phyloP scores from a whole-genome alignment of 495 filamentous ascomycete species.

The Penicillium parvum region DNA sequence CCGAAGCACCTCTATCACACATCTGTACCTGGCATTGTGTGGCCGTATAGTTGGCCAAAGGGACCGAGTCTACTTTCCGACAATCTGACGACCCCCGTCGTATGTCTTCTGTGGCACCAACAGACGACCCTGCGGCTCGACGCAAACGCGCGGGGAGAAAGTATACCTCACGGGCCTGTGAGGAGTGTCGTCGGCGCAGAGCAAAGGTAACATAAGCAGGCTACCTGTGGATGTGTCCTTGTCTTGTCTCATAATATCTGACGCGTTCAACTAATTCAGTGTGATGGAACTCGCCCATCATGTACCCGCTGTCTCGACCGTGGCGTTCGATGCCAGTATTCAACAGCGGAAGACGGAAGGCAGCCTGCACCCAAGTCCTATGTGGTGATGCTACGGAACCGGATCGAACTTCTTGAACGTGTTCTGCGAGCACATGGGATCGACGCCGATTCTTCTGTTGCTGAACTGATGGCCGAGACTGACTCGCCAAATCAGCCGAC shows the following conservation, averaged over 20 bases:
- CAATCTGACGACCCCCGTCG: no score
- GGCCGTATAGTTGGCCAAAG: not conserved
- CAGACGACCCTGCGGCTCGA: constrained; percentile 9
- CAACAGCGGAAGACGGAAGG: constrained; percentile 23
- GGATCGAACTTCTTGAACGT: constrained; percentile 24
- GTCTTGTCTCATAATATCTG: no score
- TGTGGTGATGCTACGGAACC: constrained; percentile 24
- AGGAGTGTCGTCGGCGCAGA: constrained; percentile 28
- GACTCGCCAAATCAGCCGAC: constrained; percentile 1
- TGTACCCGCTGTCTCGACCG: constrained; percentile 27
- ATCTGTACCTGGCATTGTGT: not conserved
- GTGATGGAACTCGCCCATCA: constrained; percentile 23
- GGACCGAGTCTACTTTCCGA: no score
- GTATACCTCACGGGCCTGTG: constrained; percentile 27
- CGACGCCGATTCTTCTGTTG: constrained; percentile 21
- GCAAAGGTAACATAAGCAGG: constrained; percentile 18
- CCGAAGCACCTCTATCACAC: not conserved
- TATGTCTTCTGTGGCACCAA: constrained; percentile 10
- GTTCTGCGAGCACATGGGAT: constrained; percentile 20
- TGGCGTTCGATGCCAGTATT: constrained; percentile 22
- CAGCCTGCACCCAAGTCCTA: constrained; percentile 29
- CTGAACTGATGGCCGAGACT: constrained; percentile 14
- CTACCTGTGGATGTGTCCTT: not conserved
- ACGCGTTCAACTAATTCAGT: constrained; percentile 4
- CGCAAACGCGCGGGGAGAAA: constrained; percentile 21